Evolutionary conservation across 345 rosid species (phyloP), one percentile per base, ranked within the genome.

Genomic region (Cardamine occulta): DNA sequence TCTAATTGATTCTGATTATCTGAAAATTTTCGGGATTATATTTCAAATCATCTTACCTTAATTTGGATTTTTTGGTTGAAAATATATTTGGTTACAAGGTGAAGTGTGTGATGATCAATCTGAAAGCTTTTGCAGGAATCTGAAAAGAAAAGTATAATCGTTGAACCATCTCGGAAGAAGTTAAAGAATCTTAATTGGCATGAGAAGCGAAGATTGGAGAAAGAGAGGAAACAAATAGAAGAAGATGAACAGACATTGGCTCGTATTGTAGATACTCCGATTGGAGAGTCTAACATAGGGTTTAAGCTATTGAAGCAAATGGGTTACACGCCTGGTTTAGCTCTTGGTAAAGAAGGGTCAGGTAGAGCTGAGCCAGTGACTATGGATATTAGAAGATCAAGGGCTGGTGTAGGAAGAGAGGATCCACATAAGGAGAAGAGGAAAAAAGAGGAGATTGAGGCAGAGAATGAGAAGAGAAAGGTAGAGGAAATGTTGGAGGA

Each of bases 241-340:
- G 98, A 95, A 76, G 98, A 95, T 49, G 85, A 82, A 71, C 86
- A 83, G 82, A 90, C 88, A 64, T 69, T 90, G 37, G 86, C 91
- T 18, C 89, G 79, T 12, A 85, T 88, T 19, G 62, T 18, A 4
- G 93, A 88, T 32, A 87, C 91, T 42, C 93, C 97, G 1, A 91
- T 94, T 58, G 90, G 93, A 2, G 91, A 89, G 57, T 86, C 94
- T 51, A 95, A 92, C 72, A 80, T 92, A 10, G 99, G 97, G 45
- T 95, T 89, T 80, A 93, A 92, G 85, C 76, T 95, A 80, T 81
- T 95, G 66, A 85, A 89, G 85, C 93, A 85, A 73, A 95, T 95
- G 98, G 98, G 99, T 76, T 93, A 92, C 80, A 86, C 69, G 47
- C 99, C 99, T 8, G 98, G 97, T n/a, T 83, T 85, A 0, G 85